These are phyloP conservation scores for Allium sativum DNA, from an alignment of 106 monocot genomes.

Conservation along the genomic window DNA sequence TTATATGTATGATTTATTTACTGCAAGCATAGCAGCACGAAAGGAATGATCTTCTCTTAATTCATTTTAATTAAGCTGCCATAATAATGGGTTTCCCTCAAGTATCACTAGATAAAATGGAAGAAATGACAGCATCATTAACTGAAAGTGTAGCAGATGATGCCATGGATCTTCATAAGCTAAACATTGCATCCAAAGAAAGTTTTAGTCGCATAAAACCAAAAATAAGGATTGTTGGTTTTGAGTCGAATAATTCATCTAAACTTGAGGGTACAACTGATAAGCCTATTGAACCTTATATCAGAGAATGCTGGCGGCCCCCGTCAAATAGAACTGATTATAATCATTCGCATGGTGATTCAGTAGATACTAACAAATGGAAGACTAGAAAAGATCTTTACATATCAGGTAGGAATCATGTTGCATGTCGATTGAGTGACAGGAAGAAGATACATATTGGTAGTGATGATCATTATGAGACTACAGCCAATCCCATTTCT, in stretches of 20 bases:
- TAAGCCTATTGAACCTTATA: constrained; percentile 27
- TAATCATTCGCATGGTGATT: constrained; percentile 51
- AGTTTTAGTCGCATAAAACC: constrained; percentile 13
- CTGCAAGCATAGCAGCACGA: too few relatives aligned
- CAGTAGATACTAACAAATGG: constrained; percentile 25
- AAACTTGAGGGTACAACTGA: constrained; percentile 3
- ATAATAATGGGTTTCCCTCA: constrained; percentile 73
- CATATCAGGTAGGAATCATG: constrained; percentile 4
- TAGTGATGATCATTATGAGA: constrained; percentile 9
- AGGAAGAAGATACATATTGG: constrained; percentile 57
- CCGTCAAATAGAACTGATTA: constrained; percentile 40
- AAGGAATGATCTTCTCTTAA: too few relatives aligned
- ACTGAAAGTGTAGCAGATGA: constrained; percentile 17
- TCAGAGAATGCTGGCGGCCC: constrained; percentile 59
- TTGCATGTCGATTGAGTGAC: constrained; percentile 17
- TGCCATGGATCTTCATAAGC: constrained; percentile 23
- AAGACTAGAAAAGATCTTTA: constrained; percentile 5
- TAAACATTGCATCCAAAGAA: constrained; percentile 40
- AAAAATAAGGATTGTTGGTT: constrained; percentile 60
- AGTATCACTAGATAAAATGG: background rate
- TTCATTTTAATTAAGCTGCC: too few relatives aligned
- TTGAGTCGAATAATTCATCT: constrained; percentile 32
- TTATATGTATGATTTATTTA: background rate
- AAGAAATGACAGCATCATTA: too few relatives aligned
- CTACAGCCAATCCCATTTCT: constrained; percentile 8